Evolutionary conservation across 306 rosid species (phyloP).

Genomic region (Rubus parviflorus): DNA sequence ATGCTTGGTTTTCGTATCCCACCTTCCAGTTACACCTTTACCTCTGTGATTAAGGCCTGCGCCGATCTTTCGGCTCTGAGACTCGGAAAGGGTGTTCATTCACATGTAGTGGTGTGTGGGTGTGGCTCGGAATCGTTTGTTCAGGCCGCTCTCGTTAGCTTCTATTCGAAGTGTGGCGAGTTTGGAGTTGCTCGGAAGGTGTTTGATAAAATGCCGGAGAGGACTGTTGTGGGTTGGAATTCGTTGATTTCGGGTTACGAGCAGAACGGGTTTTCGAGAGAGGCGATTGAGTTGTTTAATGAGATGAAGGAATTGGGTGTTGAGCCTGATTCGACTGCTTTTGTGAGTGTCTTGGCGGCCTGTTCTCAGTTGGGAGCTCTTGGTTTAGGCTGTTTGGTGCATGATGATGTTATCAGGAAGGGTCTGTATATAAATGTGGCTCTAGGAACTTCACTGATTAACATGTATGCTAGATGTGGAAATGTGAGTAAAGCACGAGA

Average conservation of each 20-base stretch:
- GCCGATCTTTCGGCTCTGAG: constrained; percentile 57
- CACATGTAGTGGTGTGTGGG: constrained; percentile 65
- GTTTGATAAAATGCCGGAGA: constrained; percentile 67
- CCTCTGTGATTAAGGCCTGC: constrained; percentile 87
- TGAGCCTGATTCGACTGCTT: constrained; percentile 62
- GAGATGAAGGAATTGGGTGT: constrained; percentile 46
- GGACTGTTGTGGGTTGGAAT: constrained; percentile 78
- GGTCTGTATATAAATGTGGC: constrained; percentile 50
- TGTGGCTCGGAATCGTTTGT: constrained; percentile 62
- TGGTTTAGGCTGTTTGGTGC: constrained; percentile 67
- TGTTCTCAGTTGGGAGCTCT: constrained; percentile 79
- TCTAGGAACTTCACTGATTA: constrained; percentile 74
- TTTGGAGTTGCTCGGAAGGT: constrained; percentile 45
- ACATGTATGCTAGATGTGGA: constrained; percentile 86
- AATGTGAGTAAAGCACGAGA: constrained; percentile 52
- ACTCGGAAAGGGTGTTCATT: constrained; percentile 50
- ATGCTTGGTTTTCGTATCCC: constrained; percentile 50
- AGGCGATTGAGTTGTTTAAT: constrained; percentile 51
- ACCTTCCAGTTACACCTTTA: constrained; percentile 72
- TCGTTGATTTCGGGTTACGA: constrained; percentile 82
- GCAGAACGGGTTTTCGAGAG: constrained; percentile 62
- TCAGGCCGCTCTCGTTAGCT: constrained; percentile 54
- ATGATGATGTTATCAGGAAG: constrained; percentile 44
- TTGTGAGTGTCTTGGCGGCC: constrained; percentile 66
- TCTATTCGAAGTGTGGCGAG: constrained; percentile 54